Evolutionary conservation across 352 stramenopile genomes (phyloP).

Genomic region (Halophytophthora polymorphica): DNA sequence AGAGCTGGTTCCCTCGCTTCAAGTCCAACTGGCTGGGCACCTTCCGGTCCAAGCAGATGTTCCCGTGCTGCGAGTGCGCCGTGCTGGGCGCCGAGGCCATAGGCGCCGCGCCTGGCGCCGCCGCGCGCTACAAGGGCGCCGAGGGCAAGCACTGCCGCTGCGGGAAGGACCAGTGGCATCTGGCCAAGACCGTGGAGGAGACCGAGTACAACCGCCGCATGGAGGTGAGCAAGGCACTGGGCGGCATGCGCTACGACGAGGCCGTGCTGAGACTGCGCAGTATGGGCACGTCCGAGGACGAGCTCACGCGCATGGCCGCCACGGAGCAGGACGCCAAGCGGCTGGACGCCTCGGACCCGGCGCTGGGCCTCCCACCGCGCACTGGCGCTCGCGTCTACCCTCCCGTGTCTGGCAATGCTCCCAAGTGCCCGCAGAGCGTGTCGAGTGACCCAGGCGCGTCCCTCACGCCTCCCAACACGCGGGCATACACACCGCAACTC

Average conservation of each 20-base stretch:
- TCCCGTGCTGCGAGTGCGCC: conserved; percentile 79
- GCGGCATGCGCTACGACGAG: conserved; percentile 82
- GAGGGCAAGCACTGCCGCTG: conserved; percentile 82
- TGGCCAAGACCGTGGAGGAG: conserved; percentile 80
- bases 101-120: conserved; percentile 21
- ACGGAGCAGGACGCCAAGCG: conserved; percentile 34
- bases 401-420: conserved; percentile 6
- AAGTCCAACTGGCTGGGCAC: conserved; percentile 87
- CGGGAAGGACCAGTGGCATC: conserved; percentile 79
- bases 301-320: conserved; percentile 45
- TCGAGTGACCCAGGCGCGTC: conserved; percentile 19
- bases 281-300: conserved; percentile 56
- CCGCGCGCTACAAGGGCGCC: conserved; percentile 66
- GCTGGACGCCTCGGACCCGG: conserved; percentile 18
- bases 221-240: conserved; percentile 79
- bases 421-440: conserved; percentile 24
- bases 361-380: conserved; percentile 8
- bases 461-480: conserved; percentile 20
- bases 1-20: conserved; percentile 86
- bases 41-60: conserved; percentile 87
- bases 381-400: conserved; percentile 13
- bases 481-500: conserved; percentile 24
- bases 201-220: conserved; percentile 82
- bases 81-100: conserved; percentile 32
- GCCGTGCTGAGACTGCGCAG: conserved; percentile 56